Evolutionary conservation across 306 rosid species (phyloP).

Genomic region (Heteromeles arbutifolia): DNA sequence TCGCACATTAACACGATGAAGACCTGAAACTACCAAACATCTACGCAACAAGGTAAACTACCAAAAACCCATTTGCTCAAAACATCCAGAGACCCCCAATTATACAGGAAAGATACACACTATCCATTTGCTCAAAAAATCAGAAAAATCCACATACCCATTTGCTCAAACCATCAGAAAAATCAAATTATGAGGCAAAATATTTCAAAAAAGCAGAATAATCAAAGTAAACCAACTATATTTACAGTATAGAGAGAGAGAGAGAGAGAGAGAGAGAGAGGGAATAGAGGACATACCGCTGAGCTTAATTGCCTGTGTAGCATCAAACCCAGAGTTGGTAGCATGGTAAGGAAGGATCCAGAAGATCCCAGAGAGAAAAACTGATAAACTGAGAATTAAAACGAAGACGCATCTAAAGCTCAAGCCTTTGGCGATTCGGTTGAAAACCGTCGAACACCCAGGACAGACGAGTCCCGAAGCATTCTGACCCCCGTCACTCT

Average conservation of each 20-base stretch:
- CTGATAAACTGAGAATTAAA: slow-evolving; percentile 47
- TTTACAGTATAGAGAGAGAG: not conserved
- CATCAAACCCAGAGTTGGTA: slow-evolving; percentile 40
- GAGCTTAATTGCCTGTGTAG: slow-evolving; percentile 48
- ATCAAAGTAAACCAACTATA: not conserved
- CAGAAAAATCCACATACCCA: not conserved
- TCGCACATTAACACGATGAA: not conserved
- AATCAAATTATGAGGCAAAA: slow-evolving; percentile 6
- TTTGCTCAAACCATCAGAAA: slow-evolving; percentile 9
- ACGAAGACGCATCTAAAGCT: slow-evolving; percentile 70
- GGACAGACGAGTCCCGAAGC: slow-evolving; percentile 38
- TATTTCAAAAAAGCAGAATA: not conserved
- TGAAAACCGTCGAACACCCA: slow-evolving; percentile 36
- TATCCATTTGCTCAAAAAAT: not conserved
- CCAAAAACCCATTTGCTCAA: not conserved
- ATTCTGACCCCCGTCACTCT: slow-evolving; percentile 12
- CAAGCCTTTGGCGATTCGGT: slow-evolving; percentile 28
- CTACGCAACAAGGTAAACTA: not conserved
- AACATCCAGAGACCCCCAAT: slow-evolving; percentile 9
- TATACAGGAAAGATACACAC: not conserved
- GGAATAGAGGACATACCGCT: slow-evolving; percentile 37
- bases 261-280: not conserved
- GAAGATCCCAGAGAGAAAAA: slow-evolving; percentile 65
- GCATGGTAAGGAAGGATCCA: slow-evolving; percentile 64
- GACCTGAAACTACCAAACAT: not conserved